Conservation (phyloP, 2,329 filamentous ascomycete species). For the Chaetomium strumarium region DNA sequence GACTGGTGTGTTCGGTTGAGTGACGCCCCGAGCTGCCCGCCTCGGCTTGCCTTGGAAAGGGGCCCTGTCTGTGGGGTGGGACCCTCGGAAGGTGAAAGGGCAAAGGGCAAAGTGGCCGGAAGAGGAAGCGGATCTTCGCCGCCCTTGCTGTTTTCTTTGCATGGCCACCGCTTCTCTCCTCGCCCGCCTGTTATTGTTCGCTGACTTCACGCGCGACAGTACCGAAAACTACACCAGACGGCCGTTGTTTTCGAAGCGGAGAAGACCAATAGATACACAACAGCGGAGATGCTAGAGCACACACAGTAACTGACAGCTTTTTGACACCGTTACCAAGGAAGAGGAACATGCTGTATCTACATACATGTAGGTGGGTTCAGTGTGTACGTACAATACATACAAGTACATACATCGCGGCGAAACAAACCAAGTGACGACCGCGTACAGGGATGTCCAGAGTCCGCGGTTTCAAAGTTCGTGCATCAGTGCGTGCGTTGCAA, state of each 20-base stretch:
- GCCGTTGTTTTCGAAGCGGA: not conserved
- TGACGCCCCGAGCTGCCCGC: conserved; percentile 1
- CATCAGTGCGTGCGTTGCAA: conserved; percentile 16
- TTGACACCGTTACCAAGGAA: too few relatives aligned
- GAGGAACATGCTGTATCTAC: too few relatives aligned
- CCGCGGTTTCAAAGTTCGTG: conserved; percentile 20
- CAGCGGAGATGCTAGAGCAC: too few relatives aligned
- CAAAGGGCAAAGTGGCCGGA: conserved; percentile 7
- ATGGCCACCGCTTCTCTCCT: not conserved
- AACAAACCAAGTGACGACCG: too few relatives aligned
- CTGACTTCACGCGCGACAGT: not conserved
- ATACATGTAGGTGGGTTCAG: too few relatives aligned
- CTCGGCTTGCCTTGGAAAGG: not conserved
- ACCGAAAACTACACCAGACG: not conserved
- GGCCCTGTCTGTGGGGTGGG: not conserved
- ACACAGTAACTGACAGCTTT: too few relatives aligned
- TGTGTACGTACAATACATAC: too few relatives aligned
- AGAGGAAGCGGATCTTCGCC: conserved; percentile 19
- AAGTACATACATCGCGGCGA: too few relatives aligned
- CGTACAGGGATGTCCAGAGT: conserved; percentile 7
- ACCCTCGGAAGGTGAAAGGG: conserved; percentile 5
- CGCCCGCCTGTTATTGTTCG: not conserved
- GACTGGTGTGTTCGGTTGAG: conserved; percentile 8
- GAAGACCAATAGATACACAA: not conserved
- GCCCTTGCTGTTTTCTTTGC: not conserved